phyloP scores from a whole-genome alignment of 495 filamentous ascomycete genomes.

The Daldinia grandis region DNA sequence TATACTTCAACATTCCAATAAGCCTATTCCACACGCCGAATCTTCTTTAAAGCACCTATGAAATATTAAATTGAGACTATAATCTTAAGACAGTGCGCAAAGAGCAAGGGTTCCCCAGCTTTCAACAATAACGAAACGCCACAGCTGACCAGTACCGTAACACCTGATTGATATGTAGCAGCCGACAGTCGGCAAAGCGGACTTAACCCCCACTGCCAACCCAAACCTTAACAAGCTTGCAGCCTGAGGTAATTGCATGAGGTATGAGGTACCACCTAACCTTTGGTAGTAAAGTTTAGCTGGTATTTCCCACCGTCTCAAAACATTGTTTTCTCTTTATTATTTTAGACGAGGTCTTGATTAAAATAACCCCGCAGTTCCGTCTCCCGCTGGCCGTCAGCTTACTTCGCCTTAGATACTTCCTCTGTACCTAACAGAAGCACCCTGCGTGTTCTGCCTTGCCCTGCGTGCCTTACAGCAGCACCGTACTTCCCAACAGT shows the following conservation, averaged over 20 bases:
- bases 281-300: slow-evolving; percentile 14
- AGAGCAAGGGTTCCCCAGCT: slow-evolving; percentile 40
- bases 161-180: slow-evolving; percentile 9
- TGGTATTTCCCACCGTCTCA: slow-evolving; percentile 6
- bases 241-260: slow-evolving; percentile 7
- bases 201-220: slow-evolving; percentile 28
- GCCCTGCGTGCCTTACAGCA: neutral
- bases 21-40: neutral
- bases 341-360: neutral
- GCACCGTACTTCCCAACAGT: slow-evolving; percentile 2
- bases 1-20: neutral
- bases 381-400: slow-evolving; percentile 13
- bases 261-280: slow-evolving; percentile 6
- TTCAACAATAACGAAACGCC: slow-evolving; percentile 25
- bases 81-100: neutral
- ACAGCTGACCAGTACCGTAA: slow-evolving; percentile 26
- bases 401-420: slow-evolving; percentile 18
- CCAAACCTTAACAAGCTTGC: slow-evolving; percentile 20
- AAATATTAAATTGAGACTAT: neutral
- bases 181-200: slow-evolving; percentile 36
- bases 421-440: neutral
- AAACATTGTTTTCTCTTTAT: slow-evolving; percentile 4
- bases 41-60: neutral
- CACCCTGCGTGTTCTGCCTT: neutral
- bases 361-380: slow-evolving; percentile 23